phyloP scores from a whole-genome alignment of 2,329 filamentous ascomycete species.

The Cephalotrichum gorgonifer region DNA sequence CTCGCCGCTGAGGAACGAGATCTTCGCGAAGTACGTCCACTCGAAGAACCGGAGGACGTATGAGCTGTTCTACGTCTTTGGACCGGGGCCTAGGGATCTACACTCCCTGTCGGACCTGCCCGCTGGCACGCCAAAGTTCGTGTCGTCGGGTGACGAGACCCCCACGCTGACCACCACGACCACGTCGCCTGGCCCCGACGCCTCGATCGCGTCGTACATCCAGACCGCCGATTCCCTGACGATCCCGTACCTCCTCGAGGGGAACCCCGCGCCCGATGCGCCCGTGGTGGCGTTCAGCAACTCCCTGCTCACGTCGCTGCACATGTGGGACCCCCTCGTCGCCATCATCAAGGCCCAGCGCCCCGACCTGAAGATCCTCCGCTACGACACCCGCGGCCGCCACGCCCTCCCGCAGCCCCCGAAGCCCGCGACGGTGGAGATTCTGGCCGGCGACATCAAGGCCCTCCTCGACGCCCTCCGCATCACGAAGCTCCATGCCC shows the following conservation, averaged over 20 bases:
- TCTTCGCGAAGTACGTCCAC: constrained; percentile 49
- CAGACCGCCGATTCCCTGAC: constrained; percentile 57
- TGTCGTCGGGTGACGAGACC: constrained; percentile 18
- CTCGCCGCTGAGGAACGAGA: constrained; percentile 50
- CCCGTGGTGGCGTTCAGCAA: constrained; percentile 70
- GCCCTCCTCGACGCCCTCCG: constrained; percentile 58
- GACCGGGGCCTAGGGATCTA: constrained; percentile 61
- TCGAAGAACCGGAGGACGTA: constrained; percentile 51
- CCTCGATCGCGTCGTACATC: constrained; percentile 56
- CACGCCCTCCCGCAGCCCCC: constrained; percentile 35
- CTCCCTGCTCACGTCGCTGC: constrained; percentile 65
- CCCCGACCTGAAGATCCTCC: constrained; percentile 60
- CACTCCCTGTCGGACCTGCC: constrained; percentile 40
- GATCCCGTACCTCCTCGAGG: constrained; percentile 68
- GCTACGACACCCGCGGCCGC: constrained; percentile 69
- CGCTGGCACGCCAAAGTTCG: constrained; percentile 35
- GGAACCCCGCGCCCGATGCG: constrained; percentile 53
- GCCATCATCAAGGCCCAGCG: constrained; percentile 47
- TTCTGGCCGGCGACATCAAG: constrained; percentile 58
- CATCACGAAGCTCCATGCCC: constrained; percentile 52
- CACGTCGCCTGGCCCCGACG: constrained; percentile 36
- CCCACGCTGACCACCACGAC: constrained; percentile 27
- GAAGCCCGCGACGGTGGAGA: constrained; percentile 46
- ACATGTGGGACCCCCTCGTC: constrained; percentile 74
- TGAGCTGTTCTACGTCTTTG: constrained; percentile 70